Percentiles rank a stretch among this genome's conserved stretches.
phyloP scores from a whole-genome alignment of 768 basidiomycete genomes.

The Phanerodontia chrysosporium region DNA sequence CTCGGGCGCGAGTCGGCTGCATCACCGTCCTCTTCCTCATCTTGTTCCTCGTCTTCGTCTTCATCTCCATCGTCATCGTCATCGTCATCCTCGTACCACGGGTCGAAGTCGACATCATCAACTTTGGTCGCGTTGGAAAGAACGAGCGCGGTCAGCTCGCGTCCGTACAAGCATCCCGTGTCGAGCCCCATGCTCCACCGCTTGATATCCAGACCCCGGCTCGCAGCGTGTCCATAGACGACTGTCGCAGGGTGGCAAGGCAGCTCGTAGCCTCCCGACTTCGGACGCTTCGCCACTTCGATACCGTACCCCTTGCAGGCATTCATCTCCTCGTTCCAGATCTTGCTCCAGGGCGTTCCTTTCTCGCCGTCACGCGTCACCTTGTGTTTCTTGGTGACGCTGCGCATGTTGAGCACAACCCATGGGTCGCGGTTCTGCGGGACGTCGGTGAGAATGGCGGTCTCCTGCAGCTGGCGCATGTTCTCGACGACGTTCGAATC shows the following conservation, averaged over 20 bases:
- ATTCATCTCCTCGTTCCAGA: slow-evolving; percentile 67
- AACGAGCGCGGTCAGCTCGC: slow-evolving; percentile 64
- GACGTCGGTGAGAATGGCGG: slow-evolving; percentile 58
- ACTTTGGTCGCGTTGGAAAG: slow-evolving; percentile 32
- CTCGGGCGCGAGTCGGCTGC: slow-evolving; percentile 1
- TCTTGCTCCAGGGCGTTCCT: slow-evolving; percentile 71
- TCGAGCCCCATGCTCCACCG: slow-evolving; percentile 86
- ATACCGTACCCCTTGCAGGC: slow-evolving; percentile 15
- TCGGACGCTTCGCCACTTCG: neutral
- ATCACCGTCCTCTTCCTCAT: slow-evolving; percentile 18
- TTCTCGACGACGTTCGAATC: slow-evolving; percentile 2
- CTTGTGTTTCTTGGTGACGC: slow-evolving; percentile 35
- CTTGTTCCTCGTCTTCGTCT: slow-evolving; percentile 16
- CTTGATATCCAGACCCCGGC: slow-evolving; percentile 74
- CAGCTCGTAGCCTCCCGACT: slow-evolving; percentile 22
- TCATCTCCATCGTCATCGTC: slow-evolving; percentile 16
- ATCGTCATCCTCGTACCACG: slow-evolving; percentile 17
- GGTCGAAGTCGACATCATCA: slow-evolving; percentile 20
- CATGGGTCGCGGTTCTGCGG: slow-evolving; percentile 78
- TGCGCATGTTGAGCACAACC: slow-evolving; percentile 70
- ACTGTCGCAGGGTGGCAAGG: slow-evolving; percentile 72
- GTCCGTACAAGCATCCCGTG: slow-evolving; percentile 75
- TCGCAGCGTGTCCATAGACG: slow-evolving; percentile 86
- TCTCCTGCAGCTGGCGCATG: slow-evolving; percentile 62
- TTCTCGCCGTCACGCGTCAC: slow-evolving; percentile 34